phyloP scores from a whole-genome alignment of 1,284 basidiomycete species.

The Malassezia japonica region DNA sequence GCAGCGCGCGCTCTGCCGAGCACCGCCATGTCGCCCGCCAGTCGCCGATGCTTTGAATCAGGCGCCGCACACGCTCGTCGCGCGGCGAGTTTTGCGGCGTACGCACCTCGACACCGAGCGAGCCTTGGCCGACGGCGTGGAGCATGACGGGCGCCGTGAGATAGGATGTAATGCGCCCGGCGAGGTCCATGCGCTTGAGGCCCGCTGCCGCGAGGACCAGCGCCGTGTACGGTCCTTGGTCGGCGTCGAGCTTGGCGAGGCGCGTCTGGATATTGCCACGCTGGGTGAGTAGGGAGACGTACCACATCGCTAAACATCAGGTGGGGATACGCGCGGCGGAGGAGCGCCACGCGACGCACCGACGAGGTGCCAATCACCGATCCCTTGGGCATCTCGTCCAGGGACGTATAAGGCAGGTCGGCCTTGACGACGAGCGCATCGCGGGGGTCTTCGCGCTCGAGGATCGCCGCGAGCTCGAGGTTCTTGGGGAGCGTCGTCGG shows the following conservation, averaged over 20 bases:
- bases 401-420: slow-evolving; percentile 59
- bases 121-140: slow-evolving; percentile 90
- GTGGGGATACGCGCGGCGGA: slow-evolving; percentile 67
- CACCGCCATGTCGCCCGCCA: slow-evolving; percentile 41
- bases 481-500: slow-evolving; percentile 77
- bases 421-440: slow-evolving; percentile 81
- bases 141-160: slow-evolving; percentile 63
- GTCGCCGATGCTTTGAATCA: slow-evolving; percentile 37
- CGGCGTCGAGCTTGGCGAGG: slow-evolving; percentile 77
- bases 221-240: slow-evolving; percentile 71
- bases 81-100: slow-evolving; percentile 36
- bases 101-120: slow-evolving; percentile 79
- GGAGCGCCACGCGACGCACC: slow-evolving; percentile 81
- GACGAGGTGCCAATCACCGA: slow-evolving; percentile 89
- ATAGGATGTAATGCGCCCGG: slow-evolving; percentile 66
- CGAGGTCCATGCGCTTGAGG: slow-evolving; percentile 68
- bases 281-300: slow-evolving; percentile 49
- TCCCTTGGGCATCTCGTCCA: slow-evolving; percentile 78
- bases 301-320: slow-evolving; percentile 83
- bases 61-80: slow-evolving; percentile 33
- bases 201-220: slow-evolving; percentile 90
- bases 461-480: slow-evolving; percentile 73
- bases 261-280: slow-evolving; percentile 58
- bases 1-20: slow-evolving; percentile 64
- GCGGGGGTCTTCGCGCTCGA: slow-evolving; percentile 77